phyloP scores from a whole-genome alignment of 495 filamentous ascomycete genomes.

The Aspergillus nanangensis region DNA sequence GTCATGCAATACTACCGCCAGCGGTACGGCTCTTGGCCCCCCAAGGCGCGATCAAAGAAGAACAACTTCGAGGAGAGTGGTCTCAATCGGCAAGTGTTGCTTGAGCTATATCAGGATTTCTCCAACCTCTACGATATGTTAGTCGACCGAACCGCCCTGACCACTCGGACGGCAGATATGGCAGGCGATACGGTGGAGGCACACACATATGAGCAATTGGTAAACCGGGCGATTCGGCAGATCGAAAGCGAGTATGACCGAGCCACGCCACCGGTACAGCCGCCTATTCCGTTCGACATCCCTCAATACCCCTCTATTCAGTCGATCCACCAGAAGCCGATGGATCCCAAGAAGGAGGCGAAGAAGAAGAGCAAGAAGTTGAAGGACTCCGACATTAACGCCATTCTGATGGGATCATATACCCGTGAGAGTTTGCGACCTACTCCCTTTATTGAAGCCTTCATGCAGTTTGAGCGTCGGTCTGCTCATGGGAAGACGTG shows the following conservation, averaged over 20 bases:
- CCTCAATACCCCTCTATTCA: conserved; percentile 70
- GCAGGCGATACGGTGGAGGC: conserved; percentile 32
- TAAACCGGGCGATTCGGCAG: conserved; percentile 57
- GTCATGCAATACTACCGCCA: conserved; percentile 74
- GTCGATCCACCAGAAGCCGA: conserved; percentile 52
- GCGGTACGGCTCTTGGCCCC: conserved; percentile 89
- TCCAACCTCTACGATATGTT: conserved; percentile 83
- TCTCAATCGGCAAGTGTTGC: conserved; percentile 77
- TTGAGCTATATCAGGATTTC: conserved; percentile 80
- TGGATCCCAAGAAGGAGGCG: conserved; percentile 65
- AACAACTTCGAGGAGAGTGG: conserved; percentile 82
- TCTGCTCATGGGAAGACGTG: conserved; percentile 66
- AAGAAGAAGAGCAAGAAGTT: conserved; percentile 64
- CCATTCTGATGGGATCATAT: conserved; percentile 68
- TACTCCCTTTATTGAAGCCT: conserved; percentile 69
- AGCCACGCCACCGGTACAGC: conserved; percentile 80
- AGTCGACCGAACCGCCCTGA: conserved; percentile 63
- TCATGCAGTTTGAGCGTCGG: conserved; percentile 77
- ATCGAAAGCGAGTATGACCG: conserved; percentile 84
- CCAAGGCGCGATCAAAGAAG: conserved; percentile 87
- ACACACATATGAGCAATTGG: conserved; percentile 39
- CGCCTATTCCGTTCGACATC: conserved; percentile 87
- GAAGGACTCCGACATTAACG: conserved; percentile 70
- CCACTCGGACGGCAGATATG: conserved; percentile 48
- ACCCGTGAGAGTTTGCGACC: conserved; percentile 65